These are phyloP conservation scores for Ophiosphaerella herpotricha DNA, from an alignment of 2,329 filamentous ascomycete species.

Conservation along the genomic window DNA sequence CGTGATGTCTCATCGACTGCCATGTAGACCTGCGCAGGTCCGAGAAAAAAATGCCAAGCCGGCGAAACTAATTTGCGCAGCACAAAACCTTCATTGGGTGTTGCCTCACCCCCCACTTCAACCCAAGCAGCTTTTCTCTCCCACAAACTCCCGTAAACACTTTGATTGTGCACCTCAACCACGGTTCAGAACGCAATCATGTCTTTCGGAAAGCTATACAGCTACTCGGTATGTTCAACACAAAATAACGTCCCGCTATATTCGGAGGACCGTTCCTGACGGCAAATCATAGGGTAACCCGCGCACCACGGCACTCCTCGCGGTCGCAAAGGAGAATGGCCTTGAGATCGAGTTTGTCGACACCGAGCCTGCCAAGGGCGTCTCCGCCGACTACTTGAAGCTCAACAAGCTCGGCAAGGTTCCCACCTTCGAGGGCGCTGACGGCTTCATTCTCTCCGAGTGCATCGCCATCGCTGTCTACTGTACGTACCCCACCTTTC, in stretches of 20 bases:
- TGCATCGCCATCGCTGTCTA: slow-evolving; percentile 95
- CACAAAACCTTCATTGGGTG: slow-evolving; percentile 24
- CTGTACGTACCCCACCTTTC: slow-evolving; percentile 67
- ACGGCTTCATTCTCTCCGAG: slow-evolving; percentile 90
- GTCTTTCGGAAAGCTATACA: slow-evolving; percentile 98
- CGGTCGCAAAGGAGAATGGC: slow-evolving; percentile 96
- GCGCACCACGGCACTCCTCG: slow-evolving; percentile 85
- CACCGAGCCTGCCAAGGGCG: slow-evolving; percentile 66
- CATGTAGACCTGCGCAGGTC: slow-evolving; percentile 9
- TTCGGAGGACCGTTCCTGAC: slow-evolving; percentile 31
- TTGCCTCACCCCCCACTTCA: slow-evolving; percentile 26
- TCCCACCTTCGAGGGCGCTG: slow-evolving; percentile 87
- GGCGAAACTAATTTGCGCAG: slow-evolving; percentile 31
- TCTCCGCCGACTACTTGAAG: slow-evolving; percentile 78
- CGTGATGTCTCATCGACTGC: slow-evolving; percentile 4
- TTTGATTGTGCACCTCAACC: slow-evolving; percentile 37
- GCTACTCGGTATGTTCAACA: slow-evolving; percentile 61
- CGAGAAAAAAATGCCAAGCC: slow-evolving; percentile 19
- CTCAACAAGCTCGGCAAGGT: slow-evolving; percentile 88
- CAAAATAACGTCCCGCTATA: slow-evolving; percentile 1
- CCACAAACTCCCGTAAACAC: slow-evolving; percentile 25
- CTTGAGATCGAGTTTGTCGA: slow-evolving; percentile 87
- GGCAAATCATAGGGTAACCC: slow-evolving; percentile 71
- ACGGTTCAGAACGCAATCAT: slow-evolving; percentile 62
- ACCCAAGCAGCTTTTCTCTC: slow-evolving; percentile 34